These are phyloP conservation scores for Scleroderma citrinum DNA, from an alignment of 768 basidiomycete species.

Conservation along the genomic window DNA sequence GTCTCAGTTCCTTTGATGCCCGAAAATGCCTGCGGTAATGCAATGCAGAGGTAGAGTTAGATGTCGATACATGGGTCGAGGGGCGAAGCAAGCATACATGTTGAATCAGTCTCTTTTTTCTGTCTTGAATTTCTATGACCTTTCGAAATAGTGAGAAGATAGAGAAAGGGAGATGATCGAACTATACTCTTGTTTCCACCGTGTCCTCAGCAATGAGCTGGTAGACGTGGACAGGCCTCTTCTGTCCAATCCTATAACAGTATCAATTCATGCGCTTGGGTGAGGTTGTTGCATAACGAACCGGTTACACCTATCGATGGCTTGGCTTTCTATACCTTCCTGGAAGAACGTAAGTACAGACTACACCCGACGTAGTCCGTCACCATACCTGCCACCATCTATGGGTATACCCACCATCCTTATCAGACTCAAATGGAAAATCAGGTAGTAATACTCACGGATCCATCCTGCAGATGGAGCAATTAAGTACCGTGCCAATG, in stretches of 20 bases:
- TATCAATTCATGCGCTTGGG: background rate
- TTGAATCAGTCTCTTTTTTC: constrained; percentile 73
- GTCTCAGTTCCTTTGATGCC: constrained; percentile 75
- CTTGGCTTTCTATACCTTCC: constrained; percentile 83
- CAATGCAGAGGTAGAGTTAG: background rate
- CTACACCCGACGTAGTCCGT: background rate
- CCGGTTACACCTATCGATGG: constrained; percentile 77
- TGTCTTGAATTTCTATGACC: constrained; percentile 83
- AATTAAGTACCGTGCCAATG: constrained; percentile 4
- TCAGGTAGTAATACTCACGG: constrained; percentile 50
- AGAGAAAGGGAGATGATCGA: background rate
- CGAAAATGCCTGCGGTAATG: constrained; percentile 63
- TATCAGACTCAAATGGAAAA: constrained; percentile 1
- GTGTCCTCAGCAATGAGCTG: constrained; percentile 89
- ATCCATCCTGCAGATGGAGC: constrained; percentile 54
- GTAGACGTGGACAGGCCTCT: constrained; percentile 77
- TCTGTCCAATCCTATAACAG: constrained; percentile 64
- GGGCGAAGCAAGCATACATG: constrained; percentile 40
- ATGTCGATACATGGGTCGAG: background rate
- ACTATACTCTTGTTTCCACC: constrained; percentile 72
- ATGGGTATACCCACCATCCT: background rate
- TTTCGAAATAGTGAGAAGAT: constrained; percentile 13
- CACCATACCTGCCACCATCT: constrained; percentile 72
- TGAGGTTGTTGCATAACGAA: constrained; percentile 14
- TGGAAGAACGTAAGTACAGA: constrained; percentile 21